These are phyloP conservation scores for Dactylellina cionopaga DNA, from an alignment of 2,329 filamentous ascomycete species.

Conservation along the genomic window DNA sequence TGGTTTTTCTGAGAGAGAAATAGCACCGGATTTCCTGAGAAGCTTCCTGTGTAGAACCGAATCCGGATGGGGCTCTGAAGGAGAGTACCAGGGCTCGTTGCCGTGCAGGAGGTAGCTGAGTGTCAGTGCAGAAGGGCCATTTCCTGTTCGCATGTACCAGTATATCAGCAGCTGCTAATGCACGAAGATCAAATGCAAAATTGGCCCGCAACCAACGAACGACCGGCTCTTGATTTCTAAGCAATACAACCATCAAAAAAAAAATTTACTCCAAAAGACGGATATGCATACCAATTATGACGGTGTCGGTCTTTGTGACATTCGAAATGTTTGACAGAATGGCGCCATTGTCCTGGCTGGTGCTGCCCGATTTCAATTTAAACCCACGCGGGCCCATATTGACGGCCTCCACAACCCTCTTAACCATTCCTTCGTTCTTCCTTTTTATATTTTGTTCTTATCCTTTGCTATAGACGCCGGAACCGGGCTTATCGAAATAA, in stretches of 20 bases:
- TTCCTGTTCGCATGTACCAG: constrained; percentile 63
- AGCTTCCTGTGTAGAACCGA: constrained; percentile 67
- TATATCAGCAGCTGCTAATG: background rate
- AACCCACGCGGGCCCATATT: constrained; percentile 42
- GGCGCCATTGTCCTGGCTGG: constrained; percentile 55
- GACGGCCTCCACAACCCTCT: constrained; percentile 21
- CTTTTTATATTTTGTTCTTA: background rate
- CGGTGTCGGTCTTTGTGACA: constrained; percentile 59
- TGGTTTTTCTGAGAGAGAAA: constrained; percentile 27
- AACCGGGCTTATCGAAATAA: too few relatives aligned
- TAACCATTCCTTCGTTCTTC: constrained; percentile 29
- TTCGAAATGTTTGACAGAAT: constrained; percentile 49
- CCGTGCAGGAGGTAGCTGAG: constrained; percentile 72
- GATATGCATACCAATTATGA: constrained; percentile 62
- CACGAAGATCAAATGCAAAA: background rate
- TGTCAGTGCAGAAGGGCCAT: constrained; percentile 71
- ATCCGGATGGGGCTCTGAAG: constrained; percentile 66
- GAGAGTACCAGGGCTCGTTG: constrained; percentile 68
- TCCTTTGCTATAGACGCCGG: background rate
- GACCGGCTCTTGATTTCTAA: constrained; percentile 32
- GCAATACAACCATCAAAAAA: constrained; percentile 5
- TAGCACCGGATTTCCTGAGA: constrained; percentile 20
- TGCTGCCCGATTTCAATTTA: constrained; percentile 32
- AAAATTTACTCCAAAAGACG: constrained; percentile 17
- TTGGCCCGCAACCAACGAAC: too few relatives aligned